Conservation (phyloP, 1,284 basidiomycete species). For the Ceratobasidium sp. region DNA sequence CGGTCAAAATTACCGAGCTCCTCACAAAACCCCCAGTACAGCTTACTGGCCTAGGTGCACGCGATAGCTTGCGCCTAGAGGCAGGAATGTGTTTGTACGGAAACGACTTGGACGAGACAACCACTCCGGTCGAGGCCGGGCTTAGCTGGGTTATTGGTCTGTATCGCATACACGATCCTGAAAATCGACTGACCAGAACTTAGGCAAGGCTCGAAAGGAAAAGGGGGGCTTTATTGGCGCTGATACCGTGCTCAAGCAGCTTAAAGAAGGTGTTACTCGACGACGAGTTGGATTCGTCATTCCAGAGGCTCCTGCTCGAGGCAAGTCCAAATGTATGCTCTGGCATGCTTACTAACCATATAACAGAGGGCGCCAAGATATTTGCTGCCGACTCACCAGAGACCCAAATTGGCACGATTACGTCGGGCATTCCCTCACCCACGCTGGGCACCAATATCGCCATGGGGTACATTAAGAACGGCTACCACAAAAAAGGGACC, state of each 20-base stretch:
- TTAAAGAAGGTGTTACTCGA: slow-evolving; percentile 80
- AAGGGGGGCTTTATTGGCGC: slow-evolving; percentile 79
- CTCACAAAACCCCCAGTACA: slow-evolving; percentile 79
- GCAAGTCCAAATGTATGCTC: slow-evolving; percentile 52
- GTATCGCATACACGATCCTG: slow-evolving; percentile 42
- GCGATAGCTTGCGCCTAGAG: slow-evolving; percentile 92
- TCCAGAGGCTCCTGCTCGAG: slow-evolving; percentile 84
- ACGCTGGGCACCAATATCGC: slow-evolving; percentile 91
- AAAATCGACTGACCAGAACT: neutral
- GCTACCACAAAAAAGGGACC: slow-evolving; percentile 91
- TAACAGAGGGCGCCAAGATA: slow-evolving; percentile 80
- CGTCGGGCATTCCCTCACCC: slow-evolving; percentile 95
- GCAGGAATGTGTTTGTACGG: slow-evolving; percentile 99
- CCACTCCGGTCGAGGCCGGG: slow-evolving; percentile 88
- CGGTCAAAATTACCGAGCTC: slow-evolving; percentile 73
- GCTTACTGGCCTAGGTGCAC: slow-evolving; percentile 89
- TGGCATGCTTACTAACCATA: neutral
- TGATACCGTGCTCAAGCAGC: slow-evolving; percentile 75
- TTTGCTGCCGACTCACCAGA: slow-evolving; percentile 63
- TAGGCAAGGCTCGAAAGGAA: slow-evolving; percentile 82
- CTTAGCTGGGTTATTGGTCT: slow-evolving; percentile 91
- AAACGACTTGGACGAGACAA: slow-evolving; percentile 87
- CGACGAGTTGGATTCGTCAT: slow-evolving; percentile 86
- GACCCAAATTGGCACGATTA: slow-evolving; percentile 66
- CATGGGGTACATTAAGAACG: slow-evolving; percentile 88